phyloP scores from a whole-genome alignment of 75 land plant genomes.

The Sequoia sempervirens region DNA sequence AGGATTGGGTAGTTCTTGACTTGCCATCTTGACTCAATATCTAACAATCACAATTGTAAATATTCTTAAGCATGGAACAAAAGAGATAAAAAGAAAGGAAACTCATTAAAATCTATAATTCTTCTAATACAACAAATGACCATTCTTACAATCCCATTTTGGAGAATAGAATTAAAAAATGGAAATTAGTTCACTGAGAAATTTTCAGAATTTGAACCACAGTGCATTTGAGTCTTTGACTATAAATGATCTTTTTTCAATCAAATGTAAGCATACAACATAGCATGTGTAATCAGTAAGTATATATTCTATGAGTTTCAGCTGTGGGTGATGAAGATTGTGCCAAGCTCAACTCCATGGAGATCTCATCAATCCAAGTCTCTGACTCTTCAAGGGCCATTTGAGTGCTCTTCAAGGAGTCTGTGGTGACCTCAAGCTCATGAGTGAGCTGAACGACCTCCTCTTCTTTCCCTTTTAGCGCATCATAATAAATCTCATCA shows the following conservation, averaged over 20 bases:
- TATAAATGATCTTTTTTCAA: not conserved
- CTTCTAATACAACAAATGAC: not conserved
- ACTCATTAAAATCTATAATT: not conserved
- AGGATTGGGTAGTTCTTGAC: not conserved
- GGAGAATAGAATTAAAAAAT: not conserved
- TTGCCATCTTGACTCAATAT: not conserved
- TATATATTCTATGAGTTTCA: too few relatives aligned
- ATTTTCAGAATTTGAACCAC: not conserved
- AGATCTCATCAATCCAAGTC: too few relatives aligned
- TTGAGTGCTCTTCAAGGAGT: too few relatives aligned
- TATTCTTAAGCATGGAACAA: not conserved
- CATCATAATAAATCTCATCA: too few relatives aligned
- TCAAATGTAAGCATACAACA: not conserved
- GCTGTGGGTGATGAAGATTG: too few relatives aligned
- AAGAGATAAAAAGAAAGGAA: not conserved
- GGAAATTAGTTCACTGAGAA: not conserved
- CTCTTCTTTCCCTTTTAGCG: too few relatives aligned
- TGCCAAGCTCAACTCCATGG: too few relatives aligned
- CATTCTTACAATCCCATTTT: not conserved
- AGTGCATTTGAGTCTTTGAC: not conserved
- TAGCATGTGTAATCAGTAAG: not conserved
- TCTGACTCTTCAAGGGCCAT: too few relatives aligned
- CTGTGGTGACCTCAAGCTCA: too few relatives aligned
- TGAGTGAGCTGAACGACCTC: too few relatives aligned
- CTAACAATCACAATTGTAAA: not conserved